phyloP scores from a whole-genome alignment of 2,329 filamentous ascomycete genomes.

The Xylariaceae sp. region DNA sequence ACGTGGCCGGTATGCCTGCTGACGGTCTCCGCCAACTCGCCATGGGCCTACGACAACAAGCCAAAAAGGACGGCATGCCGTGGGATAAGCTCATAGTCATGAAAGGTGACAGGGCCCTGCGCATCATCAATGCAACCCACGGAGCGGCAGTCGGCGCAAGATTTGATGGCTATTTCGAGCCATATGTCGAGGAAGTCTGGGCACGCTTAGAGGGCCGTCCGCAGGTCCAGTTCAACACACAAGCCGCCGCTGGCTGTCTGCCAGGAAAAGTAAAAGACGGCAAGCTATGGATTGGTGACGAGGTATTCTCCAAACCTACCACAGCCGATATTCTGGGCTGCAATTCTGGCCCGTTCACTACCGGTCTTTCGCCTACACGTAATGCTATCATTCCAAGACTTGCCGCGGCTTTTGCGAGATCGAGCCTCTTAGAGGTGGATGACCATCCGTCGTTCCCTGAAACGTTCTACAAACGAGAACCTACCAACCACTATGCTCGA shows the following conservation, averaged over 20 bases:
- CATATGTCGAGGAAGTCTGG: conserved; percentile 40
- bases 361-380: conserved; percentile 33
- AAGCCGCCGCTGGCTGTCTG: conserved; percentile 52
- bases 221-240: conserved; percentile 56
- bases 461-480: conserved; percentile 35
- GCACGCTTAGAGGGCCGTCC: conserved; percentile 27
- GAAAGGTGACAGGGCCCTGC: conserved; percentile 29
- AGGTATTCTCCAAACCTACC: conserved; percentile 49
- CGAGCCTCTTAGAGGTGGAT: conserved; percentile 42
- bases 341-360: conserved; percentile 56
- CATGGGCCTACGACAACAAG: conserved; percentile 49
- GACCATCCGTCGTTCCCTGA: conserved; percentile 34
- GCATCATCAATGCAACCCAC: conserved; percentile 42
- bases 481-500: conserved; percentile 54
- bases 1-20: conserved; percentile 52
- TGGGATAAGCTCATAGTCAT: conserved; percentile 55
- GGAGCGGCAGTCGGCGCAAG: conserved; percentile 37
- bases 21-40: conserved; percentile 54
- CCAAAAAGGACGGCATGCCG: conserved; percentile 46
- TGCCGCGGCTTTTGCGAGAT: conserved; percentile 50
- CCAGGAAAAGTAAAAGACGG: conserved; percentile 41
- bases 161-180: conserved; percentile 41
- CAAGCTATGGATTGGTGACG: conserved; percentile 34
- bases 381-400: conserved; percentile 43
- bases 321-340: conserved; percentile 62